Evolutionary conservation across 1,284 basidiomycete species (phyloP), one percentile per base, ranked within the genome.

Genomic region (Ganoderma leucocontextum): DNA sequence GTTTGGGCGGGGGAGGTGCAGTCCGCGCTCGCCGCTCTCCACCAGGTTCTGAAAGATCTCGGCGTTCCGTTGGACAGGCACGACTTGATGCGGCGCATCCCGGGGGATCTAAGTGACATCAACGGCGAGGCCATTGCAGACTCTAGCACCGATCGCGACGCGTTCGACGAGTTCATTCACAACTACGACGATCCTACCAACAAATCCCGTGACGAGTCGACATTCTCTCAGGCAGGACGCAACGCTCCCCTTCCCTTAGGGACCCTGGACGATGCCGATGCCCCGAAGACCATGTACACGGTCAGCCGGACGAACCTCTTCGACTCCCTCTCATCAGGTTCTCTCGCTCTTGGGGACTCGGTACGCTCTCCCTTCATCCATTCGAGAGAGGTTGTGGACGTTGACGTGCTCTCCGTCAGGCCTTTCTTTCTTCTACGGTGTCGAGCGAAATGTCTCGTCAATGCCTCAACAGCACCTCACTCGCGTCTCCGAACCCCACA

Each of bases 331-430:
- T 55, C 61, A 4, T 63, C 64, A 17, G n/a, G 42, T 25, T 47
- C 67, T 22, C 63, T 60, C 25, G 57, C 64, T 53, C 60, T 64
- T 10, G 59, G 35, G 4, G 67, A 64, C n/a, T 68, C 67, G 33
- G 67, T 68, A 33, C 33, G 67, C 57, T 36, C 19, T 22, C 4
- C 19, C 25, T 44, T 10, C 19, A 10, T 25, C 22, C 9, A 22
- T 47, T 47, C n/a, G 47, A 38, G 5, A 25, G 4, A 6, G n/a
- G 6, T 35, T 41, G 6, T 13, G 15, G 4, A 25, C n/a, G 36
- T 25, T 66, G 29, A 66, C 15, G n/a, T 22, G 25, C 42, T 19
- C 5, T 49, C 33, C 38, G 10, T 29, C 29, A 66, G 65, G 60
- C 65, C 19, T 58, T 57, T 13, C 52, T 15, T 38, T 53, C 61